Percentiles rank a stretch among this genome's conserved stretches.
Conservation (phyloP, 768 basidiomycete species). For the Xerocomellus amylosporus region DNA sequence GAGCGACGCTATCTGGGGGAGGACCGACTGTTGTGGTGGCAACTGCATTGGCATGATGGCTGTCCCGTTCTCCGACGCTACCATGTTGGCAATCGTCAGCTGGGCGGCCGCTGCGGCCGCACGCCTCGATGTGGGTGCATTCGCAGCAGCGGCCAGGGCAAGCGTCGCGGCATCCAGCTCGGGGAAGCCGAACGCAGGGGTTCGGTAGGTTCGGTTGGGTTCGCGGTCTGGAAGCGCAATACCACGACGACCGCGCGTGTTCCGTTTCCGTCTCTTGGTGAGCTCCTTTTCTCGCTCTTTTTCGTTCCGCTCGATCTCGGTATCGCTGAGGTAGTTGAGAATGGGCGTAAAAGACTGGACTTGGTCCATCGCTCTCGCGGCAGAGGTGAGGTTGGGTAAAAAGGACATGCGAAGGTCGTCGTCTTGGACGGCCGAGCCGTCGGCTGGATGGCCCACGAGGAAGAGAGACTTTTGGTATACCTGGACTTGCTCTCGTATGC, state of each 20-base stretch:
- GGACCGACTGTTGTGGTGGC: slow-evolving; percentile 40
- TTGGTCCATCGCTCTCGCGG: slow-evolving; percentile 72
- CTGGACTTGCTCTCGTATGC: slow-evolving; percentile 93
- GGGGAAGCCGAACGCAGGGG: slow-evolving; percentile 82
- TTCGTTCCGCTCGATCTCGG: slow-evolving; percentile 86
- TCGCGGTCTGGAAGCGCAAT: slow-evolving; percentile 90
- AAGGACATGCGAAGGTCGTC: slow-evolving; percentile 91
- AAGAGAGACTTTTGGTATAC: slow-evolving; percentile 89
- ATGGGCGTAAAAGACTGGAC: slow-evolving; percentile 80
- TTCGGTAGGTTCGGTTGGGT: slow-evolving; percentile 86
- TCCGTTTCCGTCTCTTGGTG: slow-evolving; percentile 79
- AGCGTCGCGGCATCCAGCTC: slow-evolving; percentile 70
- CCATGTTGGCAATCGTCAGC: slow-evolving; percentile 86
- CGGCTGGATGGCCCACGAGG: slow-evolving; percentile 83
- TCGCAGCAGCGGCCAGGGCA: slow-evolving; percentile 61
- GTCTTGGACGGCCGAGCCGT: slow-evolving; percentile 75
- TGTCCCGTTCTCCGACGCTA: slow-evolving; percentile 86
- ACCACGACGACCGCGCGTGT: slow-evolving; percentile 77
- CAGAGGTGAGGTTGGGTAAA: slow-evolving; percentile 73
- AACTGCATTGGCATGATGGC: slow-evolving; percentile 42
- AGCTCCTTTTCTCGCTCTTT: slow-evolving; percentile 93
- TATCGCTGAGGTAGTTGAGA: slow-evolving; percentile 86
- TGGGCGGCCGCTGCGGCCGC: slow-evolving; percentile 86
- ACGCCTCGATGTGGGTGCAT: slow-evolving; percentile 67
- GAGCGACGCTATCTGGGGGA: slow-evolving; percentile 34